Evolutionary conservation across 306 rosid genomes (phyloP).

Genomic region (Casuarina equisetifolia): DNA sequence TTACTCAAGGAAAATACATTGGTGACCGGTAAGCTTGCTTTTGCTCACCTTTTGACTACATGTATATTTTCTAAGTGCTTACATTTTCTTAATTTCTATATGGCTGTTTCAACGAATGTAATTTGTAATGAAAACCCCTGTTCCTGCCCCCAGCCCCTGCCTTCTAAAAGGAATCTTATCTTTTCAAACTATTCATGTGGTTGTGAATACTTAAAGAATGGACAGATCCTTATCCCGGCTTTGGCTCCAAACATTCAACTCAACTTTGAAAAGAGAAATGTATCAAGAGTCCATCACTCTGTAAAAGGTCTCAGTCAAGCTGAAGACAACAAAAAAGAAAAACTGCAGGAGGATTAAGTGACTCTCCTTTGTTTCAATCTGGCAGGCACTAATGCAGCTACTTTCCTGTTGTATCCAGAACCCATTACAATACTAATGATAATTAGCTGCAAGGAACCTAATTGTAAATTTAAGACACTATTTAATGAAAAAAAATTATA

Average conservation of each 20-base stretch:
- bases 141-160: not conserved
- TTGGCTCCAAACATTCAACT: not conserved
- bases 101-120: not conserved
- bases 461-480: not conserved
- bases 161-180: not conserved
- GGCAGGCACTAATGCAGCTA: not conserved
- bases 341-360: not conserved
- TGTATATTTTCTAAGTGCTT: not conserved
- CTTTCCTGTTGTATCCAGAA: not conserved
- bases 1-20: conserved; percentile 80
- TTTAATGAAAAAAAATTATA: not conserved
- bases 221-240: not conserved
- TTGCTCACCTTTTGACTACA: not conserved
- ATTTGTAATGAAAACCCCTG: not conserved
- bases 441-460: not conserved
- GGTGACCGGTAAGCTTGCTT: conserved; percentile 64
- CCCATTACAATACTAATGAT: not conserved
- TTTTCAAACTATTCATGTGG: not conserved
- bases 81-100: no score
- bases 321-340: not conserved
- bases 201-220: not conserved
- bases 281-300: not conserved
- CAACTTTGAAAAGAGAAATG: not conserved
- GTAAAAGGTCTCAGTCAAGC: not conserved
- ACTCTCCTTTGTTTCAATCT: not conserved